These are phyloP conservation scores for Neofusicoccum ribis DNA, from an alignment of 2,329 filamentous ascomycete species.

Conservation along the genomic window DNA sequence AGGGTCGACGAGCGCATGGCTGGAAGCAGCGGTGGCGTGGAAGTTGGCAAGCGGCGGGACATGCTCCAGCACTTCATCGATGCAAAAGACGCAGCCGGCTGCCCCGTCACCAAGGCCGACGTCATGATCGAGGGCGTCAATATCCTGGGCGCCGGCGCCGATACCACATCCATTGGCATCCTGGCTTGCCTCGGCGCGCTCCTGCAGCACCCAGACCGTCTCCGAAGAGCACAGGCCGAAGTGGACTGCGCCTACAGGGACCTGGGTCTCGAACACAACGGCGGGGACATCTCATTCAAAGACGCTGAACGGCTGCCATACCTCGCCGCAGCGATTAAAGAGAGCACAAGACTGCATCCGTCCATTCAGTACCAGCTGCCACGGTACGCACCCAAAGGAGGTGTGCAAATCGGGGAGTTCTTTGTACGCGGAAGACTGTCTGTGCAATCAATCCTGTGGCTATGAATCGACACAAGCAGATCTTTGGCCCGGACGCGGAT, in stretches of 20 bases:
- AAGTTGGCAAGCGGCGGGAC: background rate
- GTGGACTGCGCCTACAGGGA: background rate
- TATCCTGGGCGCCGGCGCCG: constrained; percentile 37
- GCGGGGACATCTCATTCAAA: background rate
- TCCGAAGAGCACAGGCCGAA: background rate
- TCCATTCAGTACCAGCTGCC: constrained; percentile 44
- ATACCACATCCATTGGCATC: constrained; percentile 53
- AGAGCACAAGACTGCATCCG: constrained; percentile 56
- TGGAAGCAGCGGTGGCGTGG: too few relatives aligned
- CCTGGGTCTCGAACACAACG: background rate
- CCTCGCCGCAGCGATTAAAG: constrained; percentile 55
- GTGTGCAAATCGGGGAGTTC: constrained; percentile 37
- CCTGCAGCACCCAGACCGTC: background rate
- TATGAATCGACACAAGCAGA: constrained; percentile 42
- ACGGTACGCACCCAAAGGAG: constrained; percentile 35
- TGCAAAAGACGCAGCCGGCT: background rate
- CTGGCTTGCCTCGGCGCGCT: constrained; percentile 49
- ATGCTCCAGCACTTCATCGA: constrained; percentile 2
- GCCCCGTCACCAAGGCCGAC: background rate
- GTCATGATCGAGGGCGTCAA: background rate
- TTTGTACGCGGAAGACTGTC: constrained; percentile 33
- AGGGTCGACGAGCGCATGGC: too few relatives aligned
- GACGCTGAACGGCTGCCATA: constrained; percentile 48
- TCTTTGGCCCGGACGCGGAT: constrained; percentile 47
- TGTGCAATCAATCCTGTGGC: constrained; percentile 33